A percentile compares a stretch with the other conserved stretches of the same genome.
Evolutionary conservation across 371 early-diverging fungal genomes (phyloP).

Genomic region (Thermomucor indicae-seudaticae): DNA sequence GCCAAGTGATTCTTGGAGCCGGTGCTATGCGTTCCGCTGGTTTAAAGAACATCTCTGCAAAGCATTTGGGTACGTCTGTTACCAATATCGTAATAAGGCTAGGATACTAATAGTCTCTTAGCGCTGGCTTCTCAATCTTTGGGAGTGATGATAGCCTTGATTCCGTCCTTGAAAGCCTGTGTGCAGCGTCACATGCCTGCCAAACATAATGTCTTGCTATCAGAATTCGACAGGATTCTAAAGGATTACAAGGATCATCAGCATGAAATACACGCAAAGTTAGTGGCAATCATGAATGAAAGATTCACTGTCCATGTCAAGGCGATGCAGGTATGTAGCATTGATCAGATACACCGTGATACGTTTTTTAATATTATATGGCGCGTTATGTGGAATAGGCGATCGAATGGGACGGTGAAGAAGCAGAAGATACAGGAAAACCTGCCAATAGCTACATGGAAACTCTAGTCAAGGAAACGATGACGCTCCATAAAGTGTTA

Average conservation of each 20-base stretch:
- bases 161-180: constrained; percentile 77
- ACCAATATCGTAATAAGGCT: background rate
- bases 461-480: constrained; percentile 84
- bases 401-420: constrained; percentile 70
- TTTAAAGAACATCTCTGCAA: constrained; percentile 91
- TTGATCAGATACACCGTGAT: too few species aligned
- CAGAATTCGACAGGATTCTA: constrained; percentile 83
- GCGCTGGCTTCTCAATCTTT: constrained; percentile 91
- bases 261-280: constrained; percentile 78
- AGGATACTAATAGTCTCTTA: constrained; percentile 7
- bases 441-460: constrained; percentile 68
- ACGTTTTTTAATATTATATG: too few species aligned
- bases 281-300: constrained; percentile 91
- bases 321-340: constrained; percentile 46
- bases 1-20: constrained; percentile 94
- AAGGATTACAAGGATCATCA: constrained; percentile 87
- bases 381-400: background rate
- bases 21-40: constrained; percentile 95
- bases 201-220: constrained; percentile 71
- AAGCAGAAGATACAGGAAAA: constrained; percentile 35
- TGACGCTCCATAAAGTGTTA: constrained; percentile 86
- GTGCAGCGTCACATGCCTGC: constrained; percentile 62
- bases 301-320: constrained; percentile 73
- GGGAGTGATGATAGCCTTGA: constrained; percentile 75
- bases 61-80: constrained; percentile 69